phyloP scores from a whole-genome alignment of 805 yeast genomes.

The Babjeviella inositovora region DNA sequence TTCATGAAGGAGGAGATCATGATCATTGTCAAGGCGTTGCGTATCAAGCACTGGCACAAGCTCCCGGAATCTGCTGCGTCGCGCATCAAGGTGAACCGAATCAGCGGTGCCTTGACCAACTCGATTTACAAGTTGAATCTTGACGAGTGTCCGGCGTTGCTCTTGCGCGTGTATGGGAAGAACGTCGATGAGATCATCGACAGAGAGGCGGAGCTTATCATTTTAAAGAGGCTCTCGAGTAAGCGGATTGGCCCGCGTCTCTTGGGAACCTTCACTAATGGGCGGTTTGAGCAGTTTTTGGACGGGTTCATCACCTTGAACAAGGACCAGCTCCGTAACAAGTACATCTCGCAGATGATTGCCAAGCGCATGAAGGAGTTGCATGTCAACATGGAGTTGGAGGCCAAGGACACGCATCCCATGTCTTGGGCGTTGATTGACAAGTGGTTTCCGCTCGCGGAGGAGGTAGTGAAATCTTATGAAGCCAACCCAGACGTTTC shows the following conservation, averaged over 20 bases:
- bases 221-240: conserved; percentile 56
- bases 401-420: conserved; percentile 48
- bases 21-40: conserved; percentile 41
- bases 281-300: conserved; percentile 86
- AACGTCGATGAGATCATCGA: conserved; percentile 79
- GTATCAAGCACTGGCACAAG: conserved; percentile 69
- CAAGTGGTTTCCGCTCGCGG: conserved; percentile 47
- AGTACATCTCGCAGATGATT: conserved; percentile 64
- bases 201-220: conserved; percentile 62
- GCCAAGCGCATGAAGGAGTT: conserved; percentile 95
- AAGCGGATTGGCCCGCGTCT: conserved; percentile 79
- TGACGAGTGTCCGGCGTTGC: conserved; percentile 36
- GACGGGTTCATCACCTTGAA: conserved; percentile 70
- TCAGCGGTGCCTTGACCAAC: conserved; percentile 89
- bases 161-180: conserved; percentile 78
- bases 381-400: conserved; percentile 62
- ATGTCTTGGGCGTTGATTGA: conserved; percentile 50
- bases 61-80: conserved; percentile 17
- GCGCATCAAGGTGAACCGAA: conserved; percentile 39
- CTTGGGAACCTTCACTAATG: conserved; percentile 81
- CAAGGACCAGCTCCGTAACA: conserved; percentile 56
- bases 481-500: conserved; percentile 8
- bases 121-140: conserved; percentile 66
- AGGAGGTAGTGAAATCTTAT: conserved; percentile 21
- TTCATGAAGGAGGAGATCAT: conserved; percentile 75